These are phyloP conservation scores for Diaporthe humulicola DNA, from an alignment of 2,329 filamentous ascomycete species.

Conservation along the genomic window DNA sequence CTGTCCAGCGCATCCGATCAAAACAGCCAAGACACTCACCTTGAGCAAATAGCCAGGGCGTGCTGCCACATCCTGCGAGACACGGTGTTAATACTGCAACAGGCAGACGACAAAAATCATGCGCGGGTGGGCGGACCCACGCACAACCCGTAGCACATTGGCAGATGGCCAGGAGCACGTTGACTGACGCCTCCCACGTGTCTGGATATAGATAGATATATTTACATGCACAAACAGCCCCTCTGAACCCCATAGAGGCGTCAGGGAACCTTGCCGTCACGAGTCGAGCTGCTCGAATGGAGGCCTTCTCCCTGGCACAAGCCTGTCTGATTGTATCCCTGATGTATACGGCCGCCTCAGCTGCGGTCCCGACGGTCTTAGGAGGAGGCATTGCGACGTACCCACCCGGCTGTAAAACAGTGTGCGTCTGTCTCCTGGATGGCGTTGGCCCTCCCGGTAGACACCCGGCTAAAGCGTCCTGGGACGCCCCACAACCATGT, in stretches of 20 bases:
- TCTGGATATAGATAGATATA: neutral
- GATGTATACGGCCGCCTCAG: neutral
- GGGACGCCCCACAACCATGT: neutral
- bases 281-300: neutral
- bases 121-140: neutral
- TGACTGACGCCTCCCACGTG: neutral
- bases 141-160: neutral
- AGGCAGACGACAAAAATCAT: neutral
- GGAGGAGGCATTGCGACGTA: neutral
- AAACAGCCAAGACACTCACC: conserved; percentile 2
- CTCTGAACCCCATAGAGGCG: neutral
- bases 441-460: neutral
- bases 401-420: neutral
- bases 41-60: neutral
- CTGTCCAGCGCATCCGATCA: neutral
- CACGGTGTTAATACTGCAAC: neutral
- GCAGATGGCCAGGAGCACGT: neutral
- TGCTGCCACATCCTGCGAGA: neutral
- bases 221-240: neutral
- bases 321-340: neutral
- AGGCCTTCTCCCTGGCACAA: neutral
- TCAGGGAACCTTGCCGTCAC: neutral
- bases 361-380: too few species aligned
- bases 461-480: neutral
- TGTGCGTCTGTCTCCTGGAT: neutral